These are phyloP conservation scores for Fusarium mexicanum DNA, from an alignment of 2,329 filamentous ascomycete genomes.

Conservation along the genomic window DNA sequence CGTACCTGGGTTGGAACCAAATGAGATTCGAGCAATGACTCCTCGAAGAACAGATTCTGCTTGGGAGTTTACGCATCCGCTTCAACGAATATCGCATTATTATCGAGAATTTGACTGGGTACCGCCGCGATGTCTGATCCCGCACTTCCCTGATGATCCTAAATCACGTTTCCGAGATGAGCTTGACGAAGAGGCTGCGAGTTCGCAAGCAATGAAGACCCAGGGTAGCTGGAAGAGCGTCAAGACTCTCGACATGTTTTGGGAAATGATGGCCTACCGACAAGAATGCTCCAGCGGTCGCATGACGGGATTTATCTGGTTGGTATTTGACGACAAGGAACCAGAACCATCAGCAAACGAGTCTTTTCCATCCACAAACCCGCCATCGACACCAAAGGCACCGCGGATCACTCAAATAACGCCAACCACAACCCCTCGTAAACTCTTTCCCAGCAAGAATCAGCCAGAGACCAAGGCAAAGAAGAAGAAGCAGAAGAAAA, in stretches of 20 bases:
- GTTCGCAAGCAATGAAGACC: conserved; percentile 62
- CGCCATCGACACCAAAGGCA: conserved; percentile 49
- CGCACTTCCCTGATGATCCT: conserved; percentile 93
- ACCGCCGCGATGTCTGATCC: conserved; percentile 85
- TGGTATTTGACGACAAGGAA: conserved; percentile 75
- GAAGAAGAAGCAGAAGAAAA: conserved; percentile 54
- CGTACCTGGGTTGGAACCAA: conserved; percentile 85
- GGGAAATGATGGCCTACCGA: conserved; percentile 97
- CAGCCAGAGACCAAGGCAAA: conserved; percentile 11
- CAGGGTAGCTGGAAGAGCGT: conserved; percentile 84
- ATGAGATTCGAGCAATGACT: conserved; percentile 82
- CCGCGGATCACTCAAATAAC: conserved; percentile 39
- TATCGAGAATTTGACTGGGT: conserved; percentile 66
- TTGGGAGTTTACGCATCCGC: conserved; percentile 77
- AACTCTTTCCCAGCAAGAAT: conserved; percentile 44
- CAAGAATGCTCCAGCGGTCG: conserved; percentile 95
- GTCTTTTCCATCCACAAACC: conserved; percentile 40
- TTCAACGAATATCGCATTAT: conserved; percentile 72
- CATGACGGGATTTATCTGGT: conserved; percentile 93
- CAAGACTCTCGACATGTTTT: conserved; percentile 87
- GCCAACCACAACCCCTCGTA: conserved; percentile 48
- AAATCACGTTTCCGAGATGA: conserved; percentile 91
- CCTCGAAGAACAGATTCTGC: conserved; percentile 63
- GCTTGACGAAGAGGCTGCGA: conserved; percentile 82
- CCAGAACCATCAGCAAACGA: conserved; percentile 8